phyloP scores from a whole-genome alignment of 139 green algal species.

The Pseudopediastrum boryanum region DNA sequence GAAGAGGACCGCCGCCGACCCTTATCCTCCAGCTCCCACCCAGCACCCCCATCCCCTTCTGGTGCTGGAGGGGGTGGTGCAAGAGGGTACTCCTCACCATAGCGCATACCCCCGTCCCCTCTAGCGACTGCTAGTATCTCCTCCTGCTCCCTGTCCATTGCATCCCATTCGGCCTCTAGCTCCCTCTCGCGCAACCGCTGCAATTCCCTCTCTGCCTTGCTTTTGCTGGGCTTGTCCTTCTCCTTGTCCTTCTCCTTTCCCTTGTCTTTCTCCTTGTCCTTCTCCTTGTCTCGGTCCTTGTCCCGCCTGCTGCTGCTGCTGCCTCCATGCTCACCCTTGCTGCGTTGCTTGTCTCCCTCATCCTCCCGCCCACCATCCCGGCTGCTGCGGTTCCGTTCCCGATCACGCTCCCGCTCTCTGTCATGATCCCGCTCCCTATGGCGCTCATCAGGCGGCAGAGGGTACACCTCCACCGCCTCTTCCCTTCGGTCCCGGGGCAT shows the following conservation, averaged over 20 bases:
- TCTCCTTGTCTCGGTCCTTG: not conserved
- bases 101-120: not conserved
- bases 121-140: conserved; percentile 3
- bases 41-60: not conserved
- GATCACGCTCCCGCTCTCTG: conserved; percentile 23
- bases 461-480: too few species aligned
- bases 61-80: not conserved
- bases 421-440: conserved; percentile 26
- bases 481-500: too few species aligned
- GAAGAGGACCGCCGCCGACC: not conserved
- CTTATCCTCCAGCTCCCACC: not conserved
- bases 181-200: not conserved
- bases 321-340: not conserved
- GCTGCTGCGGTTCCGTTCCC: not conserved
- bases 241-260: not conserved
- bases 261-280: not conserved
- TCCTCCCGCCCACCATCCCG: not conserved
- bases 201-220: not conserved
- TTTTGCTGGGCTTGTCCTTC: not conserved
- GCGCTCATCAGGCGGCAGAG: too few species aligned
- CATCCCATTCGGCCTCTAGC: not conserved
- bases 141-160: not conserved
- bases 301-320: not conserved
- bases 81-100: not conserved
- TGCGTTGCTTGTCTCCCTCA: conserved; percentile 2